These are phyloP conservation scores for Populus alba DNA, from an alignment of 345 rosid species.

Conservation along the genomic window DNA sequence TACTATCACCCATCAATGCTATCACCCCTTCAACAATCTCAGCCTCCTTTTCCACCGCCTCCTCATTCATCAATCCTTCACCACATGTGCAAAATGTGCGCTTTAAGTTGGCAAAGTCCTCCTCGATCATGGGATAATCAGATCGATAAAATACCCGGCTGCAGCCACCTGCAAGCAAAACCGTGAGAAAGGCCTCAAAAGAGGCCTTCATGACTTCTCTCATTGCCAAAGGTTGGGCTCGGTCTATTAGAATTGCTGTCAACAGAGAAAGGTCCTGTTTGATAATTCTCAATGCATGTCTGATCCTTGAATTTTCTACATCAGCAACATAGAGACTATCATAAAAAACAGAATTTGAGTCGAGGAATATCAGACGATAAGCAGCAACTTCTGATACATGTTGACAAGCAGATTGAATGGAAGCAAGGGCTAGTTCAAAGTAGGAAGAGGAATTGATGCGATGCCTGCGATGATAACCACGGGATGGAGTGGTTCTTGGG, in stretches of 20 bases:
- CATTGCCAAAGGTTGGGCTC: slow-evolving; percentile 72
- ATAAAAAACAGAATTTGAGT: slow-evolving; percentile 65
- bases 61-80: slow-evolving; percentile 71
- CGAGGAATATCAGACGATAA: slow-evolving; percentile 69
- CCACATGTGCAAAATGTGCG: slow-evolving; percentile 64
- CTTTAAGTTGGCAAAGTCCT: slow-evolving; percentile 71
- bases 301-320: slow-evolving; percentile 54
- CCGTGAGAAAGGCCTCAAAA: slow-evolving; percentile 77
- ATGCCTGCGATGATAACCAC: slow-evolving; percentile 26
- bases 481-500: slow-evolving; percentile 38
- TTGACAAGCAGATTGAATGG: slow-evolving; percentile 76
- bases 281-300: slow-evolving; percentile 54
- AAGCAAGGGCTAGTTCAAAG: slow-evolving; percentile 51
- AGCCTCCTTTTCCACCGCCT: slow-evolving; percentile 61
- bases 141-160: slow-evolving; percentile 52
- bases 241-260: slow-evolving; percentile 62
- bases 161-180: slow-evolving; percentile 76
- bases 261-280: slow-evolving; percentile 78
- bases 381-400: slow-evolving; percentile 90
- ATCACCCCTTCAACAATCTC: slow-evolving; percentile 74
- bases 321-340: slow-evolving; percentile 68
- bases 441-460: slow-evolving; percentile 38
- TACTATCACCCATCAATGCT: slow-evolving; percentile 62
- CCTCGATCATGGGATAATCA: slow-evolving; percentile 54
- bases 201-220: slow-evolving; percentile 76